Base-by-base conservation (phyloP, 2,329 filamentous ascomycete species). In the Fusarium guadeloupense region DNA sequence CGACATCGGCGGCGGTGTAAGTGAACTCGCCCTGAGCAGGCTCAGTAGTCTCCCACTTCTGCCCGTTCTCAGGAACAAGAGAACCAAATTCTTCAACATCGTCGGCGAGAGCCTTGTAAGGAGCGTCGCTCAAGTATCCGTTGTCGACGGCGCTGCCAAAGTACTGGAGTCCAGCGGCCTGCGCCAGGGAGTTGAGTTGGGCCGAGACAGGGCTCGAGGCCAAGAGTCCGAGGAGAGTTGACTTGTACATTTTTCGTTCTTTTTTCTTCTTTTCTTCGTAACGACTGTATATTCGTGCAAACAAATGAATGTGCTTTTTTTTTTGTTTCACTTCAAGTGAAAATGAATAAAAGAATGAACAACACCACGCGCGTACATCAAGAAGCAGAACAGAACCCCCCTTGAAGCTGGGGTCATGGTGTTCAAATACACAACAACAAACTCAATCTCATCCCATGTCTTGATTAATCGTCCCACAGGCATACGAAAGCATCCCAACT, bases 121-220 rank as follows among this genome's bases (percentile, higher is more conserved):
- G 67, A 12, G 74, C 69, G 72, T 90, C 84, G 38, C 75, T 77
- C 30, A 85, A 71, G 60, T 84, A 81, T 3, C 72, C 70, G 54
- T 89, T 87, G 70, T 89, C 85, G 35, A 86, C 85, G 2, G 87
- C 86, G 1, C 85, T 84, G 49, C 88, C 88, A 49, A 89, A 89
- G 76, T 89, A 90, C 60, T 80, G 70, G 59, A 84, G 78, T 17
- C 85, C 86, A 34, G 83, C 82, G 46, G 78, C 78, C 56, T 81
- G 78, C 41, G 85, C 85, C 23, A 86, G 78, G 59, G 80, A 74
- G 69, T 86, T 76, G 16, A 87, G 80, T 69, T 72, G 70, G 25
- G 69, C 69, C 42, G 70, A 69, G 44, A 60, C 68, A 5, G 68
- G 58, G 61, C 58, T 59, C 52, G 64, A 52, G 54, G 66, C 68